Evolutionary conservation across 495 filamentous ascomycete genomes (phyloP).

Genomic region (Aspergillus diversus): DNA sequence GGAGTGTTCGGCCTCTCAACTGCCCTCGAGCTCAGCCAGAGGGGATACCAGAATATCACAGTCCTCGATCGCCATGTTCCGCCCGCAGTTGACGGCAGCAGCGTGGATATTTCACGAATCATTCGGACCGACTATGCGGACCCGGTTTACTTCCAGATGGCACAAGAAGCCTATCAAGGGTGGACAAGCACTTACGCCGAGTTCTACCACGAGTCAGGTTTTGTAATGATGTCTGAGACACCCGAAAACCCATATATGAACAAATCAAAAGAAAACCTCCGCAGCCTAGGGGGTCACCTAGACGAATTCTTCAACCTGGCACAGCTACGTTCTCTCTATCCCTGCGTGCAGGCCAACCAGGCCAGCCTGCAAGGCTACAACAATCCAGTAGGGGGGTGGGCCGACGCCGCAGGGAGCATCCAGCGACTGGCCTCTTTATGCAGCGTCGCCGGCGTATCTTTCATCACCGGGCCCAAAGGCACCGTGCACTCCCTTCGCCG

Average conservation of each 20-base stretch:
- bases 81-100: constrained; percentile 63
- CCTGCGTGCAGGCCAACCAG: constrained; percentile 48
- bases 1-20: constrained; percentile 73
- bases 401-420: constrained; percentile 70
- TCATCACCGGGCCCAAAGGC: constrained; percentile 35
- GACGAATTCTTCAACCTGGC: constrained; percentile 38
- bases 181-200: constrained; percentile 57
- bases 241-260: constrained; percentile 16
- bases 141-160: constrained; percentile 65
- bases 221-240: constrained; percentile 12
- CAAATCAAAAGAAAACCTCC: constrained; percentile 43
- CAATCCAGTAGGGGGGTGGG: constrained; percentile 74
- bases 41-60: constrained; percentile 58
- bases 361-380: constrained; percentile 70
- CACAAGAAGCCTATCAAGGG: constrained; percentile 61
- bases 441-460: constrained; percentile 34
- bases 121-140: constrained; percentile 77
- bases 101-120: constrained; percentile 69
- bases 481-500: constrained; percentile 31
- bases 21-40: constrained; percentile 58
- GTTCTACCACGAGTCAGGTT: constrained; percentile 42
- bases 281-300: constrained; percentile 40
- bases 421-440: constrained; percentile 50
- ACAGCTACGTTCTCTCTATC: constrained; percentile 45
- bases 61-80: constrained; percentile 63